These are phyloP conservation scores for Fusarium nematophilum DNA, from an alignment of 2,329 filamentous ascomycete genomes.

Conservation along the genomic window DNA sequence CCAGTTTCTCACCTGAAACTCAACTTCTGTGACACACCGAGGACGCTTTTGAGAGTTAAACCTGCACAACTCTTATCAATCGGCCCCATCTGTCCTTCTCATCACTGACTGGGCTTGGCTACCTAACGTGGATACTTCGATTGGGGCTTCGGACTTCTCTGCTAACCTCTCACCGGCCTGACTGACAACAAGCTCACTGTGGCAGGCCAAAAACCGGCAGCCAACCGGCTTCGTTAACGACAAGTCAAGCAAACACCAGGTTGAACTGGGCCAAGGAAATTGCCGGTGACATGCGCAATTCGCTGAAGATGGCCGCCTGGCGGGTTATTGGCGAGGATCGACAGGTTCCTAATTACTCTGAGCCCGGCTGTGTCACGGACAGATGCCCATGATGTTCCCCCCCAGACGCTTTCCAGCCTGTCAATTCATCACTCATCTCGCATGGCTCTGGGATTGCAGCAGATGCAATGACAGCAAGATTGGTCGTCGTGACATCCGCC, in stretches of 20 bases:
- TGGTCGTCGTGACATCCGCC: constrained; percentile 24
- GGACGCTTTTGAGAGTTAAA: no score
- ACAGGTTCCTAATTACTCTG: constrained; percentile 15
- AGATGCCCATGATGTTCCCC: constrained; percentile 16
- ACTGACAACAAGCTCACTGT: no score
- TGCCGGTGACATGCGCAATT: constrained; percentile 7
- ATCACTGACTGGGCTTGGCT: no score
- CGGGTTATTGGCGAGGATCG: constrained; percentile 26
- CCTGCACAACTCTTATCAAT: no score
- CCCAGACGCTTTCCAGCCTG: constrained; percentile 8
- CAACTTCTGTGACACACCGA: no score
- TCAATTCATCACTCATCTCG: constrained; percentile 27
- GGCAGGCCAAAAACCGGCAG: neutral
- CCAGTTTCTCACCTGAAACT: no score
- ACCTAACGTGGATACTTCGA: no score
- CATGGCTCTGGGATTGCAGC: constrained; percentile 24
- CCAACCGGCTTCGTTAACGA: neutral
- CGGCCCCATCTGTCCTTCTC: no score
- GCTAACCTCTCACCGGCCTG: no score
- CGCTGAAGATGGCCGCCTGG: constrained; percentile 11
- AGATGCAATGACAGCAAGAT: constrained; percentile 27
- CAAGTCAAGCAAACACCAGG: neutral
- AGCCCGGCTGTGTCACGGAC: constrained; percentile 23
- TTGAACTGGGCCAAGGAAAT: neutral
- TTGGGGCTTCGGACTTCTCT: no score